phyloP scores from a whole-genome alignment of 1,139 yeast species.

The Protomyces lactucae-debilis region DNA sequence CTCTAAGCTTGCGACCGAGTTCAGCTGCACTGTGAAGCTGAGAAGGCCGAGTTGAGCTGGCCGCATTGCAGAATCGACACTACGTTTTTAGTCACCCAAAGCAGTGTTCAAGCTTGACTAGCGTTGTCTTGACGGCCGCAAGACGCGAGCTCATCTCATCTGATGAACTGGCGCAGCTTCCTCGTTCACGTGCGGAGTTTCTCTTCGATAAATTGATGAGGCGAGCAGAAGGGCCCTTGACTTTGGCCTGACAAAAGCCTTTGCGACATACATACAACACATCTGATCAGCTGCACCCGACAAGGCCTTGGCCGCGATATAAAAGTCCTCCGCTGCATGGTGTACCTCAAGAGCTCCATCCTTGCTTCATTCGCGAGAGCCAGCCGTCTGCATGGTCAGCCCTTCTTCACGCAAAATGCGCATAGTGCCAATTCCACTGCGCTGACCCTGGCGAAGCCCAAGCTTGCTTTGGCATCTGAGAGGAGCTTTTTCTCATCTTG shows the following conservation, averaged over 20 bases:
- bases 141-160: too few relatives aligned
- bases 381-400: conserved; percentile 3
- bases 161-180: too few relatives aligned
- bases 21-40: too few relatives aligned
- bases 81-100: too few relatives aligned
- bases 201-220: too few relatives aligned
- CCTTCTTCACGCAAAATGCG: conserved; percentile 22
- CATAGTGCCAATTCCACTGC: conserved; percentile 18
- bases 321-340: background rate
- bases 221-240: background rate
- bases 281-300: background rate
- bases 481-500: conserved; percentile 18
- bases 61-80: too few relatives aligned
- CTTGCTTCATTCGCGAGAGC: conserved; percentile 17
- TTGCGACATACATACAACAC: background rate
- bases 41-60: too few relatives aligned
- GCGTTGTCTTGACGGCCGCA: too few relatives aligned
- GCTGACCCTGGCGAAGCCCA: conserved; percentile 17
- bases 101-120: too few relatives aligned
- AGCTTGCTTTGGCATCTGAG: conserved; percentile 14
- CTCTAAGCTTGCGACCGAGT: too few relatives aligned
- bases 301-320: background rate
- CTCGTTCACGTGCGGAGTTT: too few relatives aligned
- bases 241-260: background rate
- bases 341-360: conserved; percentile 3